Evolutionary conservation across 83 land plant species (phyloP).

Genomic region (Diphasiastrum complanatum): DNA sequence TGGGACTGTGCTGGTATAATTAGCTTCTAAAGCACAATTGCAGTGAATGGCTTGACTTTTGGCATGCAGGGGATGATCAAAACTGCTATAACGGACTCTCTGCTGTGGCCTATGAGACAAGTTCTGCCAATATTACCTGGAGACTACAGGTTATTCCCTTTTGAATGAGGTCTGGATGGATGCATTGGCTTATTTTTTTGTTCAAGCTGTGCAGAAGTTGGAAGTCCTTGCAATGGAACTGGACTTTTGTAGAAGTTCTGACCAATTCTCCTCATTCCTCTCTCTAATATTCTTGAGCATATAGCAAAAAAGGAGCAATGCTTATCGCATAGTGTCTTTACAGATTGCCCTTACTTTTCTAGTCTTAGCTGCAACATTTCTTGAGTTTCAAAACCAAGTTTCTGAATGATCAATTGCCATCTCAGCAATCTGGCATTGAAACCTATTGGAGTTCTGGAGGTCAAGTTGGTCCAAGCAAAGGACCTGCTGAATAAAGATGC

Average conservation of each 20-base stretch:
- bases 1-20: not conserved
- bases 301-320: too few species aligned
- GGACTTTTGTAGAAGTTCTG: too few species aligned
- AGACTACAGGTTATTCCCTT: conserved; percentile 34
- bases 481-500: conserved; percentile 16
- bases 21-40: not conserved
- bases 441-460: conserved; percentile 7
- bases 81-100: conserved; percentile 20
- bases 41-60: not conserved
- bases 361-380: too few species aligned
- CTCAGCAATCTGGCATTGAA: conserved; percentile 10
- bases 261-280: too few species aligned
- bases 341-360: too few species aligned
- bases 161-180: not conserved
- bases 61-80: conserved; percentile 50
- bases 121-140: conserved; percentile 37
- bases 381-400: too few species aligned
- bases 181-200: too few species aligned
- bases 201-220: too few species aligned
- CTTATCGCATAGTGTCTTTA: too few species aligned
- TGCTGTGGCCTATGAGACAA: conserved; percentile 39
- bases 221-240: too few species aligned
- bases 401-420: not conserved
- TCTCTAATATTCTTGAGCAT: too few species aligned
- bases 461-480: conserved; percentile 15